Evolutionary conservation across 2,329 filamentous ascomycete genomes (phyloP).

Genomic region (Apiospora pterosperma): DNA sequence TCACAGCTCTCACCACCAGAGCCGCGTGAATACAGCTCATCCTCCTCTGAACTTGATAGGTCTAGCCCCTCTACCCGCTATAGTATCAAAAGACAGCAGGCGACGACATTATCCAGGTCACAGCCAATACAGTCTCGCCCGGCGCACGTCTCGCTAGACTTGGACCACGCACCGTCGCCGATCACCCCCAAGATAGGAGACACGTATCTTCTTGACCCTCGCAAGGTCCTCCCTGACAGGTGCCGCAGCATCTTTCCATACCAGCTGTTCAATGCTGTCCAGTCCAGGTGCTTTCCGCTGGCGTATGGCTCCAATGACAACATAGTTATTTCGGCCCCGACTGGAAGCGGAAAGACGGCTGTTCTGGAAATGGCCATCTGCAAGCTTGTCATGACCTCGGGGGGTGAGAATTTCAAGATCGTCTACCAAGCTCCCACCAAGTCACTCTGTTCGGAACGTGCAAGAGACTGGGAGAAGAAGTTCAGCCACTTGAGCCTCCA

Average conservation of each 20-base stretch:
- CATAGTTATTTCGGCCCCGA: slow-evolving; percentile 76
- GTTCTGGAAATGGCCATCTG: slow-evolving; percentile 82
- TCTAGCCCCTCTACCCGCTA: slow-evolving; percentile 27
- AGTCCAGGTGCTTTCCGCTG: slow-evolving; percentile 71
- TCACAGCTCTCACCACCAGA: slow-evolving; percentile 10
- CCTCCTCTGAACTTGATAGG: slow-evolving; percentile 13
- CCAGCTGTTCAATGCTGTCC: slow-evolving; percentile 74
- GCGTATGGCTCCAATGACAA: slow-evolving; percentile 71
- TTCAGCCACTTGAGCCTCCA: slow-evolving; percentile 65
- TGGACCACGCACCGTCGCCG: slow-evolving; percentile 21
- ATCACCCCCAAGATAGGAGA: slow-evolving; percentile 35
- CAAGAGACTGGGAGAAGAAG: slow-evolving; percentile 74
- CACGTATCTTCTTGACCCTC: slow-evolving; percentile 36
- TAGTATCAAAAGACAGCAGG: slow-evolving; percentile 14
- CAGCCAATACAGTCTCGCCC: slow-evolving; percentile 9
- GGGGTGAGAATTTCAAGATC: slow-evolving; percentile 67
- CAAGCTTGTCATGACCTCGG: slow-evolving; percentile 55
- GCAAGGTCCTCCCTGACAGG: slow-evolving; percentile 61
- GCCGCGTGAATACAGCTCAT: slow-evolving; percentile 19
- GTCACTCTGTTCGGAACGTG: slow-evolving; percentile 73
- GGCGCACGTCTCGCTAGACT: slow-evolving; percentile 16
- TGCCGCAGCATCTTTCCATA: slow-evolving; percentile 70
- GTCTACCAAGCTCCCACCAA: slow-evolving; percentile 86
- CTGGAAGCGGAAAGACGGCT: slow-evolving; percentile 81
- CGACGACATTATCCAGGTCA: slow-evolving; percentile 1